These are phyloP conservation scores for Aspergillus homomorphus DNA, from an alignment of 495 filamentous ascomycete species.

Conservation along the genomic window DNA sequence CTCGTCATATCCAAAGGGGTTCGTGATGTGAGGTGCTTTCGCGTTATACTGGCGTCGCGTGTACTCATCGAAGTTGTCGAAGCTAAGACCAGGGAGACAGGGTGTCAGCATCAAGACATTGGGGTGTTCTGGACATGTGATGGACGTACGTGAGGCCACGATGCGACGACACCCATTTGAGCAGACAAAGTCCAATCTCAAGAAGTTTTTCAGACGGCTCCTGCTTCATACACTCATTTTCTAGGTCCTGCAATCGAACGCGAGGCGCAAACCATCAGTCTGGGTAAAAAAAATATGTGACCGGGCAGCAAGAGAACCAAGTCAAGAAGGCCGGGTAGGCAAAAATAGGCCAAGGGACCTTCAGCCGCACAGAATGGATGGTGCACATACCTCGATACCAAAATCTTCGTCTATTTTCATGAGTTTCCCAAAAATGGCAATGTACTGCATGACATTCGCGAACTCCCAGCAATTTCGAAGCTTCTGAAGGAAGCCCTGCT, in stretches of 20 bases:
- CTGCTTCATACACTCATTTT: conserved; percentile 80
- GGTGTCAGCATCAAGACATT: conserved; percentile 5
- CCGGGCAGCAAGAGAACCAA: neutral
- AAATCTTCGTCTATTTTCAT: conserved; percentile 86
- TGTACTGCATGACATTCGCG: conserved; percentile 89
- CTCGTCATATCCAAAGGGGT: conserved; percentile 85
- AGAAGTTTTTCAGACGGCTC: conserved; percentile 67
- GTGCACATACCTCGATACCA: conserved; percentile 71
- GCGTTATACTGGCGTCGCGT: conserved; percentile 83
- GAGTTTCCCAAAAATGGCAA: conserved; percentile 80
- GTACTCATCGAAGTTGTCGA: conserved; percentile 90
- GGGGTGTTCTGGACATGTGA: neutral
- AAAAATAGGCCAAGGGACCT: neutral
- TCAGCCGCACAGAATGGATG: neutral
- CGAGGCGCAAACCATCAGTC: neutral
- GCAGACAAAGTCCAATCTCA: conserved; percentile 80
- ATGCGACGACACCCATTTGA: conserved; percentile 93
- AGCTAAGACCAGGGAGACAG: conserved; percentile 43
- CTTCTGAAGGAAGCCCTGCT: conserved; percentile 56
- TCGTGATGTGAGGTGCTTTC: conserved; percentile 69
- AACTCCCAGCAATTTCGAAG: conserved; percentile 94
- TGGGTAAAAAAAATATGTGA: neutral
- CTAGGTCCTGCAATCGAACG: conserved; percentile 64
- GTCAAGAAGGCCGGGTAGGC: neutral
- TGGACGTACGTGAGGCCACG: conserved; percentile 77